These are phyloP conservation scores for Arthroderma sp. DNA, from an alignment of 2,329 filamentous ascomycete species.

Conservation along the genomic window DNA sequence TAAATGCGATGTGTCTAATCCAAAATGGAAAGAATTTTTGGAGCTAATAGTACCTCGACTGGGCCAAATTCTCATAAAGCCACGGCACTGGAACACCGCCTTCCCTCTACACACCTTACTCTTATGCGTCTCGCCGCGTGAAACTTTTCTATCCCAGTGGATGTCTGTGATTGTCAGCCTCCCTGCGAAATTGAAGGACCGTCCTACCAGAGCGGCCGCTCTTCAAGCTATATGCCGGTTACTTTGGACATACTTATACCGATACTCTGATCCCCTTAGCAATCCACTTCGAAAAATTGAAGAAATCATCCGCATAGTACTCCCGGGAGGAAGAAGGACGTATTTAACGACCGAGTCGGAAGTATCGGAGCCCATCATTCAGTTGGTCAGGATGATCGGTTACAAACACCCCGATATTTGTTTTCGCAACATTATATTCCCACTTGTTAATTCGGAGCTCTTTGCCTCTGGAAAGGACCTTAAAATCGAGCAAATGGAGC, in stretches of 20 bases:
- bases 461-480: conserved; percentile 65
- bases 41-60: conserved; percentile 65
- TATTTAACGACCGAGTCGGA: conserved; percentile 69
- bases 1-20: conserved; percentile 60
- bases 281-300: conserved; percentile 68
- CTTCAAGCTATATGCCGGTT: conserved; percentile 82
- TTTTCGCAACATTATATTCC: conserved; percentile 86
- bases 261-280: conserved; percentile 58
- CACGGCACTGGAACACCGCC: conserved; percentile 77
- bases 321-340: conserved; percentile 67
- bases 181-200: conserved; percentile 73
- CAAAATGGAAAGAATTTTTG: conserved; percentile 79
- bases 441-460: conserved; percentile 82
- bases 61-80: conserved; percentile 75
- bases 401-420: conserved; percentile 90
- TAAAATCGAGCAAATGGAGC: conserved; percentile 83
- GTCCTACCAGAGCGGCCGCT: conserved; percentile 61
- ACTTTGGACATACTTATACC: conserved; percentile 89
- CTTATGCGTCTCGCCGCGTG: conserved; percentile 74
- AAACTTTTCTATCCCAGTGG: conserved; percentile 78
- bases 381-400: conserved; percentile 86
- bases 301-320: conserved; percentile 71
- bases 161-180: conserved; percentile 64
- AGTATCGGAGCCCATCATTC: conserved; percentile 81
- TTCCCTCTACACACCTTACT: conserved; percentile 81